phyloP scores from a whole-genome alignment of 2,329 filamentous ascomycete genomes.

The Aspergillus sp. region DNA sequence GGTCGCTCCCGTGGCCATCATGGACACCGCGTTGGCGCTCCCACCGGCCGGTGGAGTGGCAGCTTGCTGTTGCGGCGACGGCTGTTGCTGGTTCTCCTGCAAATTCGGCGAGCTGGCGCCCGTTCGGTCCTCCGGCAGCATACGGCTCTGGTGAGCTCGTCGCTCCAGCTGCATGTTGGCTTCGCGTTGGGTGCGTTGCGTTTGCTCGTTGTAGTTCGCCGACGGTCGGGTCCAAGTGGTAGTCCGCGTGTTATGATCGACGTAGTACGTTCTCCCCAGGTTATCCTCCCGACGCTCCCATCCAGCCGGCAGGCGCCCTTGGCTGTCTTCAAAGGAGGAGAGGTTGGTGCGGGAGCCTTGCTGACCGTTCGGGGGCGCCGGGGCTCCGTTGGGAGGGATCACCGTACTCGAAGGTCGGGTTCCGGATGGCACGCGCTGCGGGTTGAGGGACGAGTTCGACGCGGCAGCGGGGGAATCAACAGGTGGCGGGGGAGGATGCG shows the following conservation, averaged over 20 bases:
- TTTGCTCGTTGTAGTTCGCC: slow-evolving; percentile 70
- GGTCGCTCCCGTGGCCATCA: slow-evolving; percentile 94
- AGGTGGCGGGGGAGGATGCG: slow-evolving; percentile 29
- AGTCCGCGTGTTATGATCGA: slow-evolving; percentile 94
- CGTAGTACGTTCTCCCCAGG: slow-evolving; percentile 92
- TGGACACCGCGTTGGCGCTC: slow-evolving; percentile 63
- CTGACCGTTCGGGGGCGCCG: slow-evolving; percentile 34
- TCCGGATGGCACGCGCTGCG: slow-evolving; percentile 34
- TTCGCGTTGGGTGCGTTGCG: slow-evolving; percentile 77
- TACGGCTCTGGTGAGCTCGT: slow-evolving; percentile 90
- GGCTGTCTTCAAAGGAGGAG: slow-evolving; percentile 94
- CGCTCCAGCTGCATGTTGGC: slow-evolving; percentile 91
- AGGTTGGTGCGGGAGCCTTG: slow-evolving; percentile 58
- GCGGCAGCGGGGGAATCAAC: slow-evolving; percentile 28
- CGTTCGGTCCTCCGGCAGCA: slow-evolving; percentile 91
- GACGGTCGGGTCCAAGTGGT: slow-evolving; percentile 95
- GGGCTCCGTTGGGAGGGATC: slow-evolving; percentile 40
- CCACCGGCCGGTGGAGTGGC: slow-evolving; percentile 45
- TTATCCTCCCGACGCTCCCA: slow-evolving; percentile 98
- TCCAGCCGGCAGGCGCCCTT: slow-evolving; percentile 84
- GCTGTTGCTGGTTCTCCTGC: slow-evolving; percentile 48
- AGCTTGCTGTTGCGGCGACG: slow-evolving; percentile 16
- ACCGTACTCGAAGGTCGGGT: slow-evolving; percentile 40
- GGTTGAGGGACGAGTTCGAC: slow-evolving; percentile 35
- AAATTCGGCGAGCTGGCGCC: slow-evolving; percentile 87